A percentile compares a stretch with the other conserved stretches of the same genome.
These are phyloP conservation scores for Plasmodium vinckei DNA, from an alignment of 169 alveolate genomes.

Conservation along the genomic window DNA sequence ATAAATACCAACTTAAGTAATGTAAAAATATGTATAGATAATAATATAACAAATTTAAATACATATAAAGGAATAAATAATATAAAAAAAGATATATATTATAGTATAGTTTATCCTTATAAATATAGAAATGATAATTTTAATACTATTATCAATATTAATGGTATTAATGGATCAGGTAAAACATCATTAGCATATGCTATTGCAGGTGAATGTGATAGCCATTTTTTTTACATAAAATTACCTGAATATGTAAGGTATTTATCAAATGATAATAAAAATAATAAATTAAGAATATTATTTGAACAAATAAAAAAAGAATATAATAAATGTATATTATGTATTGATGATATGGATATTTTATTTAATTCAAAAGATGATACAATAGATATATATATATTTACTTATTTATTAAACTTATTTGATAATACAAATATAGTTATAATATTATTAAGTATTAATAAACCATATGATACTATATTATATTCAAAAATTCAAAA, in stretches of 20 bases:
- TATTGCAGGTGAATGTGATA: slow-evolving; percentile 90
- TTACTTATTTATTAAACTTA: slow-evolving; percentile 45
- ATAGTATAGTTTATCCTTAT: slow-evolving; percentile 66
- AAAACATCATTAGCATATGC: slow-evolving; percentile 97
- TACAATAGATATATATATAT: slow-evolving; percentile 49
- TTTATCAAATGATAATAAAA: slow-evolving; percentile 47
- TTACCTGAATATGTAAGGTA: slow-evolving; percentile 79
- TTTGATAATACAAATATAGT: slow-evolving; percentile 59
- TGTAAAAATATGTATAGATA: slow-evolving; percentile 4
- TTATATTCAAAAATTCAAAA: slow-evolving; percentile 58
- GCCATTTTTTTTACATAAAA: slow-evolving; percentile 84
- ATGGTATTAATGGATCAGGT: slow-evolving; percentile 99
- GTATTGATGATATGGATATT: slow-evolving; percentile 73
- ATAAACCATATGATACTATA: slow-evolving; percentile 64
- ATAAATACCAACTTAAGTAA: background rate
- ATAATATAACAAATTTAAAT: slow-evolving; percentile 2
- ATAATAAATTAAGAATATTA: slow-evolving; percentile 49
- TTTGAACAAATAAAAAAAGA: slow-evolving; percentile 71
- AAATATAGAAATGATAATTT: slow-evolving; percentile 30
- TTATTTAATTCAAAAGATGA: slow-evolving; percentile 58
- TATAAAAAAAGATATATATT: slow-evolving; percentile 57
- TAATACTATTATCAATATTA: slow-evolving; percentile 37
- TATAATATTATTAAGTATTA: slow-evolving; percentile 47
- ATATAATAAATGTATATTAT: slow-evolving; percentile 39
- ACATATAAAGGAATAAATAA: slow-evolving; percentile 52